phyloP scores from a whole-genome alignment of 2,329 filamentous ascomycete genomes.

The Monilinia polystroma region DNA sequence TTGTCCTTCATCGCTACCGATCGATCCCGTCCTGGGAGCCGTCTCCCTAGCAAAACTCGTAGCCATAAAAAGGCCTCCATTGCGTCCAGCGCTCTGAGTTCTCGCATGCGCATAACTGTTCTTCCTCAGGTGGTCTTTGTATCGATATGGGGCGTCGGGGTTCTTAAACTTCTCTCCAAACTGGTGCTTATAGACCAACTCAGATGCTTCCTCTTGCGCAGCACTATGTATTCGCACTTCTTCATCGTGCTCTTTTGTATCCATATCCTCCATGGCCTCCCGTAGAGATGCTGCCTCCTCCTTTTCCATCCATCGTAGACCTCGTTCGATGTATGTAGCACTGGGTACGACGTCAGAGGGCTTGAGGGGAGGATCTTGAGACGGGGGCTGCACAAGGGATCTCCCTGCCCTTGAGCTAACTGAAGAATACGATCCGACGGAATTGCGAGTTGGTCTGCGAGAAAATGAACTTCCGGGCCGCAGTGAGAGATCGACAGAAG shows the following conservation, averaged over 20 bases:
- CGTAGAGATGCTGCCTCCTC: conserved; percentile 71
- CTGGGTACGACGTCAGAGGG: conserved; percentile 63
- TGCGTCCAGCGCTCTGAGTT: conserved; percentile 56
- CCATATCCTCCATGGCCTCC: conserved; percentile 72
- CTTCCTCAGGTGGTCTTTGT: conserved; percentile 67
- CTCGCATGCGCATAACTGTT: conserved; percentile 70
- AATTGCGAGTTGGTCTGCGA: conserved; percentile 36
- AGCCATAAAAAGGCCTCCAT: conserved; percentile 47
- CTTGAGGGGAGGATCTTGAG: conserved; percentile 46
- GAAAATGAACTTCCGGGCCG: conserved; percentile 37
- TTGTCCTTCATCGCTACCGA: conserved; percentile 39
- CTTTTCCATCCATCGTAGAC: conserved; percentile 76
- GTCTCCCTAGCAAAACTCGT: conserved; percentile 39
- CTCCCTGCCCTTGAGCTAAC: conserved; percentile 37
- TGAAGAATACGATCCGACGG: conserved; percentile 37
- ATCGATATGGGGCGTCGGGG: conserved; percentile 64
- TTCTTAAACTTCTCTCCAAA: conserved; percentile 55
- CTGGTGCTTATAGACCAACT: conserved; percentile 75
- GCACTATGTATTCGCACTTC: conserved; percentile 64
- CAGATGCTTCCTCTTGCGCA: conserved; percentile 73
- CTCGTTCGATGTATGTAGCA: conserved; percentile 70
- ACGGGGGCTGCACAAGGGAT: conserved; percentile 32
- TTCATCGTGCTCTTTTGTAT: conserved; percentile 55
- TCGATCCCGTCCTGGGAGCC: conserved; percentile 38
- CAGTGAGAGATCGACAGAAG: conserved; percentile 29